Evolutionary conservation across 148 eudicot species (phyloP).

Genomic region (Amaranthus hypochondriacus): DNA sequence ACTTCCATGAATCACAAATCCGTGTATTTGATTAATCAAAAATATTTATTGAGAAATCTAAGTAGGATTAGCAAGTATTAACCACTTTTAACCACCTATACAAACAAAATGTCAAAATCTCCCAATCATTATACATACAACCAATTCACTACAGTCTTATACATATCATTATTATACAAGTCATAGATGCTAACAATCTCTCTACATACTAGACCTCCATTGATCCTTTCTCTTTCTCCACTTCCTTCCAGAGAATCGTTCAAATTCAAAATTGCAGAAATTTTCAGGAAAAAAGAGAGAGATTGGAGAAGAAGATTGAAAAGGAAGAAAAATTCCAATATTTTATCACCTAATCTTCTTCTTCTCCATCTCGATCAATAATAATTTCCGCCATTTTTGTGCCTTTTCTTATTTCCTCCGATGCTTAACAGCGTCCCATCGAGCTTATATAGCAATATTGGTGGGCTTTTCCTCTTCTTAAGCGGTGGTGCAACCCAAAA

Average conservation of each 20-base stretch:
- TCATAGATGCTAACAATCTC: too few relatives aligned
- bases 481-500: neutral
- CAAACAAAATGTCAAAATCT: too few relatives aligned
- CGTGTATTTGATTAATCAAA: too few relatives aligned
- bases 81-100: too few relatives aligned
- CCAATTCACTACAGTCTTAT: too few relatives aligned
- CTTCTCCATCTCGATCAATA: too few relatives aligned
- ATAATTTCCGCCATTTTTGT: neutral
- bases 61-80: too few relatives aligned
- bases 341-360: neutral
- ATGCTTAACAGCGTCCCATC: conserved; percentile 28
- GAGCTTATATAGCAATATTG: conserved; percentile 28
- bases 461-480: too few relatives aligned
- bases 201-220: neutral
- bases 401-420: conserved; percentile 15
- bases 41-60: too few relatives aligned
- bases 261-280: conserved; percentile 1
- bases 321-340: neutral
- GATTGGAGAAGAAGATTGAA: neutral
- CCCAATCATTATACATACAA: too few relatives aligned
- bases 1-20: too few relatives aligned
- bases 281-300: conserved; percentile 2
- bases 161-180: too few relatives aligned
- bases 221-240: neutral
- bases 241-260: neutral